Base-by-base conservation (phyloP, 2,329 filamentous ascomycete species). In the Fusarium acutatum region DNA sequence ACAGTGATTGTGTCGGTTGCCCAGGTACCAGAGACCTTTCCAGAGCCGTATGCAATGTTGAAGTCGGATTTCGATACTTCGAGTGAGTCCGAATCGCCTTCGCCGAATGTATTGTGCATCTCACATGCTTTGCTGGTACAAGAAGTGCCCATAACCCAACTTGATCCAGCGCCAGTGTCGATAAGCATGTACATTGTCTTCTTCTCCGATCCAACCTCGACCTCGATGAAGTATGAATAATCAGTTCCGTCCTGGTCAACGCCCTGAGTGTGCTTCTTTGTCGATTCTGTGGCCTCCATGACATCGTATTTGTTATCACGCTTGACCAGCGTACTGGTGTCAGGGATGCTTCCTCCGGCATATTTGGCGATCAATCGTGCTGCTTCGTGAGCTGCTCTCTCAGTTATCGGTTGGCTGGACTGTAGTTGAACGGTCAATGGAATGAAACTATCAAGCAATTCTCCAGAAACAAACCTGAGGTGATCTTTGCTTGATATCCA, bases 61-160 rank as follows among this genome's bases (percentile, higher is more conserved):
- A 94, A 97, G 14, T 83, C 77, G 7, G 87, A 84, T 38, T 83
- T 81, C 1, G 85, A 86, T 38, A 85, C 82, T 71, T 89, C 82
- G 54, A 93, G 87, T 5, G 91, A 90, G 53, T 83, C 87, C 7
- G 94, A 97, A 72, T 92, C 88, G 7, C 84, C 82, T 8, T 87
- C 79, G 20, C 92, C 92, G 78, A 94, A 96, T 0, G 88, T 90
- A 77, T 90, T 90, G 80, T 97, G 95, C 74, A 86, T 84, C 35
- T 82, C 80, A 80, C 95, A 97, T 9, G 93, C 88, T 30, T 86
- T 81, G 7, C 89, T 90, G 22, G 81, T 86, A 83, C 95, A 97
- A 61, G 87, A 83, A 22, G 89, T 85, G 35, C 91, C 89, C 89
- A 96, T 96, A 26, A 97, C 89, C 95, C 95, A 97, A 18, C 92